phyloP scores from a whole-genome alignment of 2,329 filamentous ascomycete species.

The Cryphonectria naterciae region DNA sequence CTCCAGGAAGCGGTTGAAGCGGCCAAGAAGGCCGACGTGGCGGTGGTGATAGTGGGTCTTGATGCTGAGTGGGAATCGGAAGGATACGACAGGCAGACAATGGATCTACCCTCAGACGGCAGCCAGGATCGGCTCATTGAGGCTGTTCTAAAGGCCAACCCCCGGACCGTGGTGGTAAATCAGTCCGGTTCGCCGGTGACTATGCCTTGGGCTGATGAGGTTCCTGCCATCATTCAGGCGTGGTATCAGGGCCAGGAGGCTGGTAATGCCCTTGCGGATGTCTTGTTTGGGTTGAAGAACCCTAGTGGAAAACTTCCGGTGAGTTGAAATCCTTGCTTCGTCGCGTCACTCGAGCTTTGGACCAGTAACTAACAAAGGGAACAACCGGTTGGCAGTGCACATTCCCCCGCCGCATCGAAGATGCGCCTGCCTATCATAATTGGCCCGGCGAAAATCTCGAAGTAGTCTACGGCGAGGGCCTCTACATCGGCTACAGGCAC shows the following conservation, averaged over 20 bases:
- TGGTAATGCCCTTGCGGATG: conserved; percentile 69
- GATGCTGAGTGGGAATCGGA: conserved; percentile 79
- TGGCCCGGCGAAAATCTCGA: conserved; percentile 73
- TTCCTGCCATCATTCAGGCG: conserved; percentile 70
- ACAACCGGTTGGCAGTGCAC: conserved; percentile 51
- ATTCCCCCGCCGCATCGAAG: conserved; percentile 66
- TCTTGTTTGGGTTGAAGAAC: conserved; percentile 65
- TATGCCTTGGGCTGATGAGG: conserved; percentile 70
- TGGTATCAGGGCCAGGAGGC: conserved; percentile 75
- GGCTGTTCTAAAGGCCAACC: conserved; percentile 65
- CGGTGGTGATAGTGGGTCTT: conserved; percentile 69
- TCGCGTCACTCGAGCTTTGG: background rate
- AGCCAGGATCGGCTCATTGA: conserved; percentile 67
- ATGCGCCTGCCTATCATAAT: conserved; percentile 73
- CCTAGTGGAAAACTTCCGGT: conserved; percentile 72
- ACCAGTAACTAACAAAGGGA: background rate
- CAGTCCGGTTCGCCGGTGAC: conserved; percentile 70
- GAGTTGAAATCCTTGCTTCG: conserved; percentile 27
- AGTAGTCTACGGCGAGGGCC: conserved; percentile 72
- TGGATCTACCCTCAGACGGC: conserved; percentile 61
- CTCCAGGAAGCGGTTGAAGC: conserved; percentile 67
- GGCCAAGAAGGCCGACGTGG: conserved; percentile 67
- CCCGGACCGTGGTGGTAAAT: conserved; percentile 69
- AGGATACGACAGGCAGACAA: conserved; percentile 67
- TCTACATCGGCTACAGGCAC: conserved; percentile 75